Evolutionary conservation across 1,139 yeast genomes (phyloP).

Genomic region (Nematodospora anomalae): DNA sequence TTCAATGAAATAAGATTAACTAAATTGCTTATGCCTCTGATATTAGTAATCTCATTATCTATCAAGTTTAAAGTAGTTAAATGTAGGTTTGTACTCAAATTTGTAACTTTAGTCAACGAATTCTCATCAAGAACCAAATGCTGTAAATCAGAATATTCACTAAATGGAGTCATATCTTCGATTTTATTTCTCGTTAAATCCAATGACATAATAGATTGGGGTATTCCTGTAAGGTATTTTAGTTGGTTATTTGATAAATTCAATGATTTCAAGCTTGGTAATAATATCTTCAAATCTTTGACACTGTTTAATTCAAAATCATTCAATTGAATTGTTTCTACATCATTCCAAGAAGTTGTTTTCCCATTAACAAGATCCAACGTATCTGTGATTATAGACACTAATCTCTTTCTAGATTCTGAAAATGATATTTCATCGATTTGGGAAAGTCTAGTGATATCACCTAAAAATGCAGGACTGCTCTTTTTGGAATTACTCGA

Average conservation of each 20-base stretch:
- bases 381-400: constrained; percentile 48
- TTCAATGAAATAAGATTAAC: constrained; percentile 43
- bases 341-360: constrained; percentile 43
- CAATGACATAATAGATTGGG: constrained; percentile 36
- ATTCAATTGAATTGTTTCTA: constrained; percentile 37
- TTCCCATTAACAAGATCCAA: constrained; percentile 29
- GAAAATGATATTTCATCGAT: constrained; percentile 51
- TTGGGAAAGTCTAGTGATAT: constrained; percentile 45
- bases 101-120: constrained; percentile 32
- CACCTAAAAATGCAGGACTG: constrained; percentile 21
- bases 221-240: constrained; percentile 50
- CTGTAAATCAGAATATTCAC: constrained; percentile 42
- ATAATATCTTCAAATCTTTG: constrained; percentile 44
- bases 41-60: constrained; percentile 30
- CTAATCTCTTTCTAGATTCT: constrained; percentile 44
- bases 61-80: constrained; percentile 35
- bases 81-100: constrained; percentile 35
- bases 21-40: constrained; percentile 42
- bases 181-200: constrained; percentile 39
- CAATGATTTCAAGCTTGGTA: constrained; percentile 42
- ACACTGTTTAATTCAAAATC: constrained; percentile 36
- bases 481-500: constrained; percentile 2
- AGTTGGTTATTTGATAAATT: constrained; percentile 45
- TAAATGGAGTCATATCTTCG: constrained; percentile 44
- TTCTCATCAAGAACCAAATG: constrained; percentile 43